A percentile compares a stretch with the other conserved stretches of the same genome.
Evolutionary conservation across 257 asterid species (phyloP).

Genomic region (Salvia rosmarinus): DNA sequence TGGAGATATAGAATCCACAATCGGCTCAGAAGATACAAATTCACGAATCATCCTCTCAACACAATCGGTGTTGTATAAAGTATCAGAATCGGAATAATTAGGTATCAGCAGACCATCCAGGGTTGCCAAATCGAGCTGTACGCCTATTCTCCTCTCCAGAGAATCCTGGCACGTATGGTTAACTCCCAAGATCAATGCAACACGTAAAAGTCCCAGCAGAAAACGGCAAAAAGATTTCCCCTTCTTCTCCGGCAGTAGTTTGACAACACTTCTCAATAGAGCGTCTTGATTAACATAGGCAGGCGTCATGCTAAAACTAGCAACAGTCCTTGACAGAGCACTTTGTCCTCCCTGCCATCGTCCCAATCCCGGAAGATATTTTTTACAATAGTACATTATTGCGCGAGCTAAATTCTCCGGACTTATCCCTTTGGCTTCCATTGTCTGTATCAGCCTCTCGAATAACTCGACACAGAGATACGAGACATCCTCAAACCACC

Average conservation of each 20-base stretch:
- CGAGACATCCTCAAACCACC: slow-evolving; percentile 96
- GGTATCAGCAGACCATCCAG: slow-evolving; percentile 82
- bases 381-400: slow-evolving; percentile 82
- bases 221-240: slow-evolving; percentile 83
- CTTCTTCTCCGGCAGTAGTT: slow-evolving; percentile 75
- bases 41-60: slow-evolving; percentile 73
- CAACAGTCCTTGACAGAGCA: slow-evolving; percentile 61
- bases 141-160: slow-evolving; percentile 75
- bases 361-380: slow-evolving; percentile 86
- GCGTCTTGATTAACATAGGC: slow-evolving; percentile 72
- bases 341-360: slow-evolving; percentile 81
- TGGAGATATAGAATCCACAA: slow-evolving; percentile 47
- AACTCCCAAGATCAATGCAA: slow-evolving; percentile 78
- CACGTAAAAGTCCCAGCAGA: slow-evolving; percentile 78
- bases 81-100: slow-evolving; percentile 86
- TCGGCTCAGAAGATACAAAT: slow-evolving; percentile 65
- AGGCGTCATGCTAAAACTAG: slow-evolving; percentile 87
- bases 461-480: slow-evolving; percentile 74
- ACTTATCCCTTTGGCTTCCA: slow-evolving; percentile 77
- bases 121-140: slow-evolving; percentile 77
- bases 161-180: slow-evolving; percentile 58
- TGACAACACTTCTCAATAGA: slow-evolving; percentile 68
- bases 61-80: slow-evolving; percentile 76
- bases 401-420: slow-evolving; percentile 71
- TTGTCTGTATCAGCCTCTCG: slow-evolving; percentile 65